Evolutionary conservation across 2,329 filamentous ascomycete genomes (phyloP), one percentile per base, ranked within the genome.

Genomic region (Emergomyces africanus): DNA sequence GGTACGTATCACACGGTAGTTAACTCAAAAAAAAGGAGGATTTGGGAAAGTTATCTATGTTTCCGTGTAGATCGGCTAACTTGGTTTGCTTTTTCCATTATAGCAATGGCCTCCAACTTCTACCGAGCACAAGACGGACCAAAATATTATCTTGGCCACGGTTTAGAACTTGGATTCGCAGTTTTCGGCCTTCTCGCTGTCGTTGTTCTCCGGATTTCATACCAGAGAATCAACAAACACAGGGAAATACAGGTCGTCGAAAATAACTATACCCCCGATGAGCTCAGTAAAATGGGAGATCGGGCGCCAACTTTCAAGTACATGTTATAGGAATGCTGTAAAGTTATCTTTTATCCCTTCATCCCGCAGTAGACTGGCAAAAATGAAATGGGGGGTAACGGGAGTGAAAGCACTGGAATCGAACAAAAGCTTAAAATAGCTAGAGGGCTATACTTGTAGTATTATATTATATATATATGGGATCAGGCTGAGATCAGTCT

Each of bases 61-160:
- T 12, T 33, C 8, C 15, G 46, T 25, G 18, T n/a, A 41, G 9
- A 54, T 15, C 4, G 15, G 37, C 25, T 12, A 42, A 57, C 37
- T 28, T 25, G 41, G 3, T 23, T 37, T 41, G 23, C 28, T 48
- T 25, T 51, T 28, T 48, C 60, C 9, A 51, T 61, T 61, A 30
- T 60, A 73, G 85, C 84, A 0, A 86, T 88, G 80, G 83, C 85
- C 0, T 85, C 83, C 5, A 89, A 89, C 66, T 88, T 89, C 65
- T 89, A 89, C 65, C 79, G 85, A 12, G 60, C 69, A 0, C 65
- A 72, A 54, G 79, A 81, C 62, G 69, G 72, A 1, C 79, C 80
- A 0, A 72, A 73, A 23, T 82, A 81, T 60, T 70, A 75, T 4
- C 73, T 81, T 2, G 79, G 79, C 0, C 79, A 82, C 63, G 72